Evolutionary conservation across 2,329 filamentous ascomycete species (phyloP).

Genomic region (Nemania serpens): DNA sequence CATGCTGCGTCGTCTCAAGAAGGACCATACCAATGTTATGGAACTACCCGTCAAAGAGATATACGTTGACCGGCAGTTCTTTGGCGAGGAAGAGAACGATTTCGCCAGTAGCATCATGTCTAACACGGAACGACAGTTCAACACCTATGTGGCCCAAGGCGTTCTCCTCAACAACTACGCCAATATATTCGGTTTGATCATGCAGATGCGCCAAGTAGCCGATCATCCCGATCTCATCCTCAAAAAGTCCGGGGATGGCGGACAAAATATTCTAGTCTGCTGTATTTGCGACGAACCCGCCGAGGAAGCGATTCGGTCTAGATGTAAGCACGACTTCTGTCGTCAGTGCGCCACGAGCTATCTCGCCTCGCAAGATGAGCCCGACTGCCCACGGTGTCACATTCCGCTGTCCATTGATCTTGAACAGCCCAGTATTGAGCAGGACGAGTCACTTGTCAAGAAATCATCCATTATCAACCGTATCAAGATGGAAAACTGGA

Average conservation of each 20-base stretch:
- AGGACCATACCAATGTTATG: conserved; percentile 91
- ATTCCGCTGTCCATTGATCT: conserved; percentile 89
- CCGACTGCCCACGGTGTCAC: conserved; percentile 89
- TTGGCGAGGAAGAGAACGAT: conserved; percentile 93
- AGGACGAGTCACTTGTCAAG: conserved; percentile 84
- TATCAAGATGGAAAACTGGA: conserved; percentile 99
- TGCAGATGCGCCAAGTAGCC: conserved; percentile 98
- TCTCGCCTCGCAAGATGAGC: conserved; percentile 74
- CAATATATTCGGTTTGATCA: conserved; percentile 98
- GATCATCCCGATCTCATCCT: conserved; percentile 94
- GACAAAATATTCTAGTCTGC: conserved; percentile 89
- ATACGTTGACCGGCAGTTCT: conserved; percentile 91
- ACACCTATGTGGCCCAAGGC: conserved; percentile 92
- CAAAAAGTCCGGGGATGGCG: conserved; percentile 83
- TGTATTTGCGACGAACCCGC: conserved; percentile 96
- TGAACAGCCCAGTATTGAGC: conserved; percentile 93
- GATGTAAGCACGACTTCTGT: conserved; percentile 92
- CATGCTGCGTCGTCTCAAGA: conserved; percentile 95
- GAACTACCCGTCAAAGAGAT: conserved; percentile 95
- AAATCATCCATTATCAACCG: conserved; percentile 98
- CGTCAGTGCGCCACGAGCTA: conserved; percentile 80
- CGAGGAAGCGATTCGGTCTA: conserved; percentile 90
- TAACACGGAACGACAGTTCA: conserved; percentile 84
- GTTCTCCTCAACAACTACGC: conserved; percentile 97
- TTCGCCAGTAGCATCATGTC: conserved; percentile 96